A percentile compares a stretch with the other conserved stretches of the same genome.
Conservation (phyloP, 2,329 filamentous ascomycete genomes). For the Cryphonectria naterciae region DNA sequence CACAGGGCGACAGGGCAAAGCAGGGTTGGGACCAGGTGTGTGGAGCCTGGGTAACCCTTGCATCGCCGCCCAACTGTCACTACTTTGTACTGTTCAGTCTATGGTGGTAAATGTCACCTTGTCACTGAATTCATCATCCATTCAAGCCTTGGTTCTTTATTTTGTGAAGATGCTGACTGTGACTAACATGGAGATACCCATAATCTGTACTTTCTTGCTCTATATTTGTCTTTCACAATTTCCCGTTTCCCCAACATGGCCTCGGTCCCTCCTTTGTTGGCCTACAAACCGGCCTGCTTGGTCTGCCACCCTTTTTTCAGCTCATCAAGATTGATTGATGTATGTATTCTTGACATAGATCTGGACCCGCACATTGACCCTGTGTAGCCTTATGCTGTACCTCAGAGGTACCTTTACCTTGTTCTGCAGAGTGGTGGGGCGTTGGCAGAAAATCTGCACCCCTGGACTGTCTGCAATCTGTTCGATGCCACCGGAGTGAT, state of each 20-base stretch:
- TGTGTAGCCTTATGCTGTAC: not conserved
- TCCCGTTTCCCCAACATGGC: not conserved
- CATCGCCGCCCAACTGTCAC: slow-evolving; percentile 3
- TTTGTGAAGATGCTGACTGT: not conserved
- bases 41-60: not conserved
- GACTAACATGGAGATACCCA: not conserved
- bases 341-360: not conserved
- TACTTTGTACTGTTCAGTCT: not conserved
- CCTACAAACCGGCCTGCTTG: not conserved
- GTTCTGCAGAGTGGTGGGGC: not conserved
- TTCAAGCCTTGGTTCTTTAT: not conserved
- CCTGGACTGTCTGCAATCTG: slow-evolving; percentile 11
- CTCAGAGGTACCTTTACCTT: not conserved
- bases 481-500: not conserved
- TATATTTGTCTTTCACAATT: not conserved
- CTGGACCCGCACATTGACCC: not conserved
- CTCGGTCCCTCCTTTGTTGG: not conserved
- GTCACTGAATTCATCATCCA: not conserved
- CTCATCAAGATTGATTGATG: not conserved
- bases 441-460: slow-evolving; percentile 6
- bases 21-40: not conserved
- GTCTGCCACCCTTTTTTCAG: not conserved
- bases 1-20: slow-evolving; percentile 2
- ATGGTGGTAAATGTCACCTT: not conserved
- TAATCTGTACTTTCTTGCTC: not conserved